Evolutionary conservation across 345 rosid genomes (phyloP), one percentile per base, ranked within the genome.

Genomic region (Carallia pectinifolia): DNA sequence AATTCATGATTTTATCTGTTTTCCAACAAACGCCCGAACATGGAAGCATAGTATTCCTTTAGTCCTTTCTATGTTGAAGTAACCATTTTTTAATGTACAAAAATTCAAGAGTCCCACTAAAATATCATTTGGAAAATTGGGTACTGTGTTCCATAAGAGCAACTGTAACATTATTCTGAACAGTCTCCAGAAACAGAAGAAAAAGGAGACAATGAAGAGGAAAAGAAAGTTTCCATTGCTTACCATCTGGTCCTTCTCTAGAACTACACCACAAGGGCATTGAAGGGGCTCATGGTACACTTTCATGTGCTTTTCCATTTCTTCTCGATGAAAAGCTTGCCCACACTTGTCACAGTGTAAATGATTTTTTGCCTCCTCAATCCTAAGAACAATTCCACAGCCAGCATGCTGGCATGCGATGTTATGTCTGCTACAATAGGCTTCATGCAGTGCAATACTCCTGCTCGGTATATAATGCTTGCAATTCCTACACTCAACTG

Each of bases 231-330:
- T 71, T 48, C 33, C 6, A 7, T 54, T 9, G 70, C 87, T 69
- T 78, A 91, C 99, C 98, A 95, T 95, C 75, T 83, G 84, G 69
- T 79, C 92, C 82, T 92, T 92, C 88, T 89, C 97, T 2, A 92
- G 94, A 61, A 85, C 80, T 17, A 76, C 78, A 19, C 99, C 99
- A 7, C 99, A 90, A 23, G 91, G 87, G 71, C 99, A 95, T 62
- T 69, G 81, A 68, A 82, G 80, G 3, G 98, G 96, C 75, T 92
- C 98, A 18, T 92, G 99, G 65, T 87, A 90, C 68, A 92, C 94
- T 81, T 88, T 90, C 87, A 89, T 71, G 74, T 92, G 98, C 81
- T 95, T 92, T 75, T 89, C 96, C 84, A 95, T 83, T 85, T 95
- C 99, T 62, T 77, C 87, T 36, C 27, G 73, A 50, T 92, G 99